Base-by-base conservation (phyloP, 225 moss, liverwort and hornwort genomes). In the Sphagnum tenellum region DNA sequence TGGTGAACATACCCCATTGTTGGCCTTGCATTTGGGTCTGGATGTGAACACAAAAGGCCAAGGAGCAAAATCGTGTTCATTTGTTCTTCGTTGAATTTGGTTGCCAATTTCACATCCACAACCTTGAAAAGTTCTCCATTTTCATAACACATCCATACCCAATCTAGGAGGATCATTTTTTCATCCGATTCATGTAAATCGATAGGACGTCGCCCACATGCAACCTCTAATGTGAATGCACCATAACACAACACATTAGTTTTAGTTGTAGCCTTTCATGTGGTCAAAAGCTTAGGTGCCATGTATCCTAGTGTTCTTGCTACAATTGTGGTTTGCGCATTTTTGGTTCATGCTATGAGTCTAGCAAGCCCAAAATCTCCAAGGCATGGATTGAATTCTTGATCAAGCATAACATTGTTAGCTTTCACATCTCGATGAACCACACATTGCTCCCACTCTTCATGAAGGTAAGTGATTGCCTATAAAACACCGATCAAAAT, bases 401-500 rank as follows among this genome's bases (percentile, higher is more conserved):
- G 69, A 74, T 91, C 91, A 52, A 91, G 77, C 57, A 89, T 81
- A 8, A 92, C 82, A 48, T 92, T 92, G 47, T 84, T 77, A 2
- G 84, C 85, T 67, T 89, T 92, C 60, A 92, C 80, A 55, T 79
- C 89, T 61, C 89, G 66, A 65, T 91, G 86, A 3, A 89, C 71
- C 64, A 92, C 89, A 44, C 86, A 80, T 72, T 84, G 86, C 78
- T 79, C 84, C 84, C 84, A 89, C 47, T 82, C 86, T 70, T 86
- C 84, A 75, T 92, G 86, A 67, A 89, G 56, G 72, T 85, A 87
- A 0, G 77, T 69, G 47, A 92, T 63, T 12, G 82, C 89, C 3
- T 80, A 77, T 44, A 71, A 78, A 8, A 89, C 89, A 3, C 82
- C 91, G 52, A 73, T 13, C 7, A 89, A 78, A 12, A 82, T 72